Base-by-base conservation (phyloP, 345 rosid species). In the Passiflora organensis region DNA sequence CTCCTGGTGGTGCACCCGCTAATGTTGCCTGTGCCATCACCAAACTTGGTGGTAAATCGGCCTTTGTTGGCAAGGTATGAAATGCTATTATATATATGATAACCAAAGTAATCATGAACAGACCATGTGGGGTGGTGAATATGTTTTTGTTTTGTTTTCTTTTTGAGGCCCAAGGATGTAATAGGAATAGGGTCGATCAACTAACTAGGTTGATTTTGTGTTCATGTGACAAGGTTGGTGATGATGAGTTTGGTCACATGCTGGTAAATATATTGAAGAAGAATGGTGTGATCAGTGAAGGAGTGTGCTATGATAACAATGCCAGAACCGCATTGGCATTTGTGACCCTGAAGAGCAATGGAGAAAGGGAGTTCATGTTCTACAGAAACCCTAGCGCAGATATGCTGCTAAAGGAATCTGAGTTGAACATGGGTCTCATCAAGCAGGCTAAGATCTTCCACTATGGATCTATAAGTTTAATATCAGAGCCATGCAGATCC, bases 1-100 rank as follows among this genome's bases (percentile, higher is more conserved):
- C 94, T 6, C 85, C 89, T 10, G 94, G 94, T 0, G 94, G 89
- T 17, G 89, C 94, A 24, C 89, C 87, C 0, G 94, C 94, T 22
- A 79, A 86, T 45, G 89, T 86, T 28, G 94, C 94, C 0, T 82
- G 89, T 62, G 89, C 94, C 73, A 81, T 86, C 62, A 41, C 74
- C 50, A 80, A 75, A 55, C 89, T 86, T 36, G 87, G 89, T 4
- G 85, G 89, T n/a, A 58, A 32, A 49, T 72, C 85, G 1, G 85
- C 87, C 45, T 81, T 86, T 55, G 48, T 86, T 19, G 89, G 89
- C 64, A 86, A 85, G 82, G 85, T 81, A 37, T 9, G n/a, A 3
- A 32, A 13, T 13, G 10, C 16, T 10, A 55, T 25, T 41, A 2
- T 1, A n/a, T 4, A 19, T 28, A 2, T 41, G 10, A 12, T 41